Evolutionary conservation across 768 basidiomycete species (phyloP), one percentile per base, ranked within the genome.

Genomic region (Hypsizygus marmoreus): DNA sequence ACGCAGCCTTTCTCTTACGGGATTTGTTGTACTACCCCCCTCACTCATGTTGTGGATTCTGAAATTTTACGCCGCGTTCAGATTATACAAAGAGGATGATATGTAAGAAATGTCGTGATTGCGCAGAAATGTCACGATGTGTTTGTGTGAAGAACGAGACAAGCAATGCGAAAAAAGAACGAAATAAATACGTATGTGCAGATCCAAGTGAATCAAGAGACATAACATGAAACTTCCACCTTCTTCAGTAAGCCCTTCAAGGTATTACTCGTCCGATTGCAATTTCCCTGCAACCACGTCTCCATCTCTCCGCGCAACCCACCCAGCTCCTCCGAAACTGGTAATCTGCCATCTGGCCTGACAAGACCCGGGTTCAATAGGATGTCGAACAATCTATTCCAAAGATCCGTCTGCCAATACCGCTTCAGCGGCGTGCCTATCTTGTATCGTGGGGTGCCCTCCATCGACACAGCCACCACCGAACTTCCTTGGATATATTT

Each of bases 361-460:
- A 81, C 77, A n/a, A 72, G 54, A 28, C 73, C 68, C 1, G 97
- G 88, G 65, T 98, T 98, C 47, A 99, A 81, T 44, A 97, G 68
- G 22, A 87, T 53, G 56, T 95, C 88, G 62, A 99, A 97, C 33
- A 97, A 59, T 42, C 77, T 67, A 25, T 71, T 86, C 92, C 97
- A 95, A 17, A 95, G 66, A 17, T 90, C 87, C 34, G 74, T 79
- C 66, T 98, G 94, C 92, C 97, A 97, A 65, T 99, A 99, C 48
- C 97, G 77, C 62, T 93, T 93, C 58, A 95, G 76, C n/a, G 87
- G 80, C 22, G 84, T 82, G 12, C 80, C 72, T 40, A 93, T 79
- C 72, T 80, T 86, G 70, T 84, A 79, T 46, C 76, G 68, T 31
- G 62, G 59, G 2, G 65, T 63, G 8, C 65, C 65, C 4, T 66